These are phyloP conservation scores for Cichorium intybus DNA, from an alignment of 140 eudicot species.

Conservation along the genomic window DNA sequence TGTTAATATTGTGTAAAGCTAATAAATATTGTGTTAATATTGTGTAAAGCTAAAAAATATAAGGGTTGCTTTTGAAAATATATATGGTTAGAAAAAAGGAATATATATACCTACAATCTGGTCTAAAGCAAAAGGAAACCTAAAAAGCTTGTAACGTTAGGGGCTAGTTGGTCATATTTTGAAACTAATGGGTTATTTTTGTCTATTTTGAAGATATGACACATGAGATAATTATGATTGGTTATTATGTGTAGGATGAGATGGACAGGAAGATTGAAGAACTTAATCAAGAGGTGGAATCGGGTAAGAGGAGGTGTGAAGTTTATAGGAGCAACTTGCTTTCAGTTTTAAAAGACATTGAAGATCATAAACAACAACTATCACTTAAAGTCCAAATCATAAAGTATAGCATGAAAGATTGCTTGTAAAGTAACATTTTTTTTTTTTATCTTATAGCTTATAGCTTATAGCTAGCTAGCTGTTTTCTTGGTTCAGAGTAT, in stretches of 20 bases:
- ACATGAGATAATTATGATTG: constrained; percentile 10
- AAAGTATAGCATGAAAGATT: constrained; percentile 74
- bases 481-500: constrained; percentile 12
- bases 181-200: neutral
- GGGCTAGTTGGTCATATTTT: too few species aligned
- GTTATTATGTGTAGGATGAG: constrained; percentile 62
- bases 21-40: too few species aligned
- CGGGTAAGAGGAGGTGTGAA: constrained; percentile 71
- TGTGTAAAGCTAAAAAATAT: too few species aligned
- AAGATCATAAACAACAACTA: constrained; percentile 79
- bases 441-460: neutral
- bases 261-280: constrained; percentile 72
- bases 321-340: constrained; percentile 74
- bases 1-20: too few species aligned
- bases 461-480: too few species aligned
- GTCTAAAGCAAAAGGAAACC: too few species aligned
- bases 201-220: neutral
- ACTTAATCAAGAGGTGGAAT: constrained; percentile 60
- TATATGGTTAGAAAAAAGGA: too few species aligned
- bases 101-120: too few species aligned
- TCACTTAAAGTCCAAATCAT: constrained; percentile 68
- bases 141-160: too few species aligned
- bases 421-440: constrained; percentile 30
- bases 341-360: constrained; percentile 74
- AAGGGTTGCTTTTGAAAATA: too few species aligned